phyloP scores from a whole-genome alignment of 2,329 filamentous ascomycete species.

The Simplicillium sp. region DNA sequence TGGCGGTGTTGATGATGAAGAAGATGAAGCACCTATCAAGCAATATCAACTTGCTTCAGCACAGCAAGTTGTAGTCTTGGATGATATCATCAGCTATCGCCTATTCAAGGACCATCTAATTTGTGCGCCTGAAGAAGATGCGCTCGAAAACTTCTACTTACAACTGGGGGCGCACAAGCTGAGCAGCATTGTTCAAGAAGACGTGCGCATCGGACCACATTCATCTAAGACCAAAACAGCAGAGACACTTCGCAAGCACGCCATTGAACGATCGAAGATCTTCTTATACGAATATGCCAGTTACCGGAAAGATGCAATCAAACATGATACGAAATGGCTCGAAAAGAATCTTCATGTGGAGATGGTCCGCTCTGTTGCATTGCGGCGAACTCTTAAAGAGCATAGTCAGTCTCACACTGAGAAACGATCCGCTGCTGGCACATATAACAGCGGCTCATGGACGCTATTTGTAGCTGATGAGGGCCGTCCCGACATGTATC shows the following conservation, averaged over 20 bases:
- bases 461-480: constrained; percentile 68
- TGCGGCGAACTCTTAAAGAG: constrained; percentile 67
- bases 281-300: constrained; percentile 72
- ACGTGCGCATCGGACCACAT: constrained; percentile 60
- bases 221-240: constrained; percentile 60
- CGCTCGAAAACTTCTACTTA: constrained; percentile 74
- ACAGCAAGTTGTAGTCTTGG: constrained; percentile 64
- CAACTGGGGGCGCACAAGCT: constrained; percentile 70
- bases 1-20: constrained; percentile 41
- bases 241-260: constrained; percentile 63
- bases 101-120: constrained; percentile 79
- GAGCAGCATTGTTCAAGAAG: constrained; percentile 68
- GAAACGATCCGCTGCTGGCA: constrained; percentile 64
- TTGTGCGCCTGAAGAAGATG: constrained; percentile 83
- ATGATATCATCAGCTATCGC: constrained; percentile 83
- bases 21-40: constrained; percentile 57
- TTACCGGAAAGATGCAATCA: constrained; percentile 67
- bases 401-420: constrained; percentile 61
- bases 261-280: constrained; percentile 79
- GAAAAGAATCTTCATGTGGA: constrained; percentile 75
- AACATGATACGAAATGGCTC: constrained; percentile 83
- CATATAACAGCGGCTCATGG: constrained; percentile 43
- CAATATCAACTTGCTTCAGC: constrained; percentile 72
- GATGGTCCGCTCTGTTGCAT: constrained; percentile 66
- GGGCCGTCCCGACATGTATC: constrained; percentile 70